Evolutionary conservation across 2,329 filamentous ascomycete genomes (phyloP).

Genomic region (Thielaviopsis punctulata): DNA sequence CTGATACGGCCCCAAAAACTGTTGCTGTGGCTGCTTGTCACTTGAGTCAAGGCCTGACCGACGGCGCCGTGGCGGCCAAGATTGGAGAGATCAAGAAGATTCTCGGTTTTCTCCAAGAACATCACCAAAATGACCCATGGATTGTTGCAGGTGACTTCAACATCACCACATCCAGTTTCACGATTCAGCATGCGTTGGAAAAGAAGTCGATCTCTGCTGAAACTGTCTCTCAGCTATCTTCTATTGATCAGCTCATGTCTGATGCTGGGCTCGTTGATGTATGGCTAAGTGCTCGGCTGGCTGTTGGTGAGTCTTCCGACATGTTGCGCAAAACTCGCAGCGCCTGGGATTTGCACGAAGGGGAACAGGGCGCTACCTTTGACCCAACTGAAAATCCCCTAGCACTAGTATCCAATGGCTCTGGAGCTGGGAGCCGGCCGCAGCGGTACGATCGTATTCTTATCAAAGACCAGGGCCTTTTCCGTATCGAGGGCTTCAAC

Average conservation of each 20-base stretch:
- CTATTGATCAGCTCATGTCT: conserved; percentile 29
- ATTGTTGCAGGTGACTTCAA: conserved; percentile 50
- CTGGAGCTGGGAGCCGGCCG: conserved; percentile 33
- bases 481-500: conserved; percentile 32
- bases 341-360: conserved; percentile 28
- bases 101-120: conserved; percentile 28
- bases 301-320: conserved; percentile 25
- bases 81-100: conserved; percentile 36
- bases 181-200: conserved; percentile 34
- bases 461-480: conserved; percentile 24
- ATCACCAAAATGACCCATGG: conserved; percentile 26
- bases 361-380: conserved; percentile 49
- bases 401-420: conserved; percentile 32
- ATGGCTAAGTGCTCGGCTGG: conserved; percentile 30
- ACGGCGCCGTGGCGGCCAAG: conserved; percentile 39
- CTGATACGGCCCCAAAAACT: not conserved
- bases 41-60: conserved; percentile 41
- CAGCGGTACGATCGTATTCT: conserved; percentile 51
- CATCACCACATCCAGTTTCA: conserved; percentile 38
- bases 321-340: conserved; percentile 14
- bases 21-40: conserved; percentile 40
- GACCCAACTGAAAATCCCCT: conserved; percentile 39
- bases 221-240: conserved; percentile 19
- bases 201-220: conserved; percentile 35
- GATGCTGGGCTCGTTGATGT: conserved; percentile 33